Percentiles rank a stretch among this genome's conserved stretches.
These are phyloP conservation scores for Maudiozyma pseudohumilis DNA, from an alignment of 805 yeast genomes.

Conservation along the genomic window DNA sequence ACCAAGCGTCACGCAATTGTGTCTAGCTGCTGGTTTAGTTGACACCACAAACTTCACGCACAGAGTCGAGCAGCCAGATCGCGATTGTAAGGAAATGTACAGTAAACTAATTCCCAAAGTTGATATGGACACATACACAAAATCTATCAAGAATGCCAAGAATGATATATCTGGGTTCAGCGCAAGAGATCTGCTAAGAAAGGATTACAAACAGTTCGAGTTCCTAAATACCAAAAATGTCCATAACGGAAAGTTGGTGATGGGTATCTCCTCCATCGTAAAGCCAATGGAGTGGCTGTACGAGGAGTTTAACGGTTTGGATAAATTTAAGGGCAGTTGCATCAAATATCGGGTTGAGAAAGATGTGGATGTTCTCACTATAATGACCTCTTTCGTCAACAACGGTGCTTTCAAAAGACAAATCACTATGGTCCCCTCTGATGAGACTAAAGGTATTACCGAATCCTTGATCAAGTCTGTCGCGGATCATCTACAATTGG, in stretches of 20 bases:
- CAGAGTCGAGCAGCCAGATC: constrained; percentile 56
- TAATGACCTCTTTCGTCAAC: constrained; percentile 41
- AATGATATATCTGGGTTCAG: constrained; percentile 53
- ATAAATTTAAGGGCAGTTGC: constrained; percentile 17
- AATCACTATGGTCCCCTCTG: constrained; percentile 26
- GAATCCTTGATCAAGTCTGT: constrained; percentile 3
- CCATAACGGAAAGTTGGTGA: constrained; percentile 16
- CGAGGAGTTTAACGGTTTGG: constrained; percentile 24
- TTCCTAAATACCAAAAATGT: constrained; percentile 25
- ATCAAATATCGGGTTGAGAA: constrained; percentile 21
- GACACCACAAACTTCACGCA: constrained; percentile 65
- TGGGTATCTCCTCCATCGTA: constrained; percentile 75
- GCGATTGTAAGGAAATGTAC: constrained; percentile 35
- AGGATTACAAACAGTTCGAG: constrained; percentile 74
- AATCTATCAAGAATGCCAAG: constrained; percentile 40
- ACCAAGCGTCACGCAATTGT: constrained; percentile 35
- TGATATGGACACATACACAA: constrained; percentile 22
- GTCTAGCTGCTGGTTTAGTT: constrained; percentile 58
- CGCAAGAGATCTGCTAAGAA: constrained; percentile 53
- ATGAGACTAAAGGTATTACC: constrained; percentile 11
- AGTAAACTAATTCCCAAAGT: constrained; percentile 13
- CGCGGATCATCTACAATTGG: neutral
- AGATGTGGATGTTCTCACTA: constrained; percentile 32
- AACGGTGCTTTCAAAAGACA: constrained; percentile 35
- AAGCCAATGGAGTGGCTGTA: constrained; percentile 50